phyloP scores from a whole-genome alignment of 1,284 basidiomycete species.

The Tilletia walkeri region DNA sequence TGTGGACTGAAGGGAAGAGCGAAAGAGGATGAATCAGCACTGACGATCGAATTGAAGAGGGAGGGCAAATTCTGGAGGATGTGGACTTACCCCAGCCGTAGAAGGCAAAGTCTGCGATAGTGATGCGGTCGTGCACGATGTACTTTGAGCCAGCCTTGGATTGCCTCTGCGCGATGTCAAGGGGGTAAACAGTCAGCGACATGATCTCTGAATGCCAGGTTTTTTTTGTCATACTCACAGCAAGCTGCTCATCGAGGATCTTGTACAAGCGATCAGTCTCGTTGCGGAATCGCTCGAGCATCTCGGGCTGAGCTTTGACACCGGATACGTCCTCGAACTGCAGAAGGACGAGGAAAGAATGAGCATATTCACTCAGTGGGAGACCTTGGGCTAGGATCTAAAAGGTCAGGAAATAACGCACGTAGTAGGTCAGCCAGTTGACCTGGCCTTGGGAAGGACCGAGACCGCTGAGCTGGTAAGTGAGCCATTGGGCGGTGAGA shows the following conservation, averaged over 20 bases:
- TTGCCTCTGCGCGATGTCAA: constrained; percentile 22
- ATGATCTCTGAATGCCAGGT: no score
- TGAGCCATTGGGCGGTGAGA: constrained; percentile 40
- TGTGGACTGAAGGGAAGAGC: neutral
- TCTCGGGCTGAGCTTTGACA: constrained; percentile 17
- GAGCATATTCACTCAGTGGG: neutral
- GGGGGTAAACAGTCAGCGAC: no score
- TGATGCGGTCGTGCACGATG: constrained; percentile 44
- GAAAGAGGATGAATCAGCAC: constrained; percentile 34
- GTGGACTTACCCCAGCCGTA: constrained; percentile 20
- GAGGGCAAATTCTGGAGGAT: neutral
- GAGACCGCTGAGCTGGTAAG: constrained; percentile 38
- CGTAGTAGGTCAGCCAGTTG: constrained; percentile 23
- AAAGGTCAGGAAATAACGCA: neutral
- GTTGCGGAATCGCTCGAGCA: constrained; percentile 40
- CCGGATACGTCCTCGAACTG: neutral
- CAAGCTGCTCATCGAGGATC: constrained; percentile 41
- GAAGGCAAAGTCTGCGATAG: constrained; percentile 47
- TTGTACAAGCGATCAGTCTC: constrained; percentile 44
- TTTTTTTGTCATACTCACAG: constrained; percentile 6
- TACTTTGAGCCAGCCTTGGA: constrained; percentile 34
- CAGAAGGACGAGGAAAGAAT: neutral
- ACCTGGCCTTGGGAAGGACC: constrained; percentile 40
- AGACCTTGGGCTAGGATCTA: no score
- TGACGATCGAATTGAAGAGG: neutral